Base-by-base conservation (phyloP, 2,329 filamentous ascomycete genomes). In the Fusarium praegraminearum region DNA sequence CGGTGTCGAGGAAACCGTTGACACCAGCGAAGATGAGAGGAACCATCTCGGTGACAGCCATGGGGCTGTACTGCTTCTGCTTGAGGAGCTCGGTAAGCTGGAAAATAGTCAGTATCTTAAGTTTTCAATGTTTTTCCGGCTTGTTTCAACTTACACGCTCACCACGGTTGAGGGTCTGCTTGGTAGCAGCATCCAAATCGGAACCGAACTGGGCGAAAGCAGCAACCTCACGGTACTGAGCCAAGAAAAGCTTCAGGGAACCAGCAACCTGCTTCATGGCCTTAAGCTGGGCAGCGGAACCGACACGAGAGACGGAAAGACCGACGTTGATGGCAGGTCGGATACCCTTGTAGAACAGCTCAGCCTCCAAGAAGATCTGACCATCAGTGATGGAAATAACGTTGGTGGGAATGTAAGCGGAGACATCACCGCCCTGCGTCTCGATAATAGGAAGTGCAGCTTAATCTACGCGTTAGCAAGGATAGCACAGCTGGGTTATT, bases 251-350 rank as follows among this genome's bases (percentile, higher is more conserved):
- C 91, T 99, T 99, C 81, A 99, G 89, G 77, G 95, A 98, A 90
- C 96, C 96, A 80, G 96, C 96, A 78, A 99, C 96, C 89, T 99
- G 96, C 91, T 99, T 99, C 96, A 99, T 99, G 86, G 96, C 94
- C 93, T 98, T 99, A 84, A 98, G 90, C 90, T 99, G 96, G 82
- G 96, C 96, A 83, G 96, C 93, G 80, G 96, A 99, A 83, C 96
- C 96, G 91, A 99, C 96, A 93, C 96, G 96, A 77, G 96, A 99
- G 78, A 99, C 96, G 79, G 96, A 99, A 78, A 99, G 93, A 96
- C 96, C 96, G 92, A 99, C 96, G 90, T 99, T 99, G 85, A 99
- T 99, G 87, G 96, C 96, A 79, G 96, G 96, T 81, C 96, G 95
- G 85, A 99, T 87, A 97, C 96, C 96, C 93, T 99, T 99, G 93